Percentiles rank a stretch among this genome's conserved stretches.
Conservation (phyloP, 2,329 filamentous ascomycete species). For the Arthrobotrys entomopaga region DNA sequence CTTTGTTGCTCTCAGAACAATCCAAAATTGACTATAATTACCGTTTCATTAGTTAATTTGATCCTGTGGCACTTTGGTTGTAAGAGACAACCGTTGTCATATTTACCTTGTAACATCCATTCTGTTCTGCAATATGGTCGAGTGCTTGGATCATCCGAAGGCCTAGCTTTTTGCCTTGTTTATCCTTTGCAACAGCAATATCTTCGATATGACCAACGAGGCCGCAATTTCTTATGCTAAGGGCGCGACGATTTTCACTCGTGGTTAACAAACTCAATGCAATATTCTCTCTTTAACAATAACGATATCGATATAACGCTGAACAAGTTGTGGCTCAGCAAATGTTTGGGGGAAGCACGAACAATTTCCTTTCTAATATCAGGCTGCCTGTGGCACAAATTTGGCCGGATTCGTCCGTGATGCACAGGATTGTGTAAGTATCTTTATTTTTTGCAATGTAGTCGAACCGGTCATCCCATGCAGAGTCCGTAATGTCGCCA, state of each 20-base stretch:
- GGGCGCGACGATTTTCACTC: conserved; percentile 42
- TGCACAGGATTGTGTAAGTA: conserved; percentile 86
- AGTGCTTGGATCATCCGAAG: conserved; percentile 92
- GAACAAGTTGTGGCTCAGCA: background rate
- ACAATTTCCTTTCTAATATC: conserved; percentile 95
- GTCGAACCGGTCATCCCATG: conserved; percentile 82
- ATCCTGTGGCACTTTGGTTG: no score
- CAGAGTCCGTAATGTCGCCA: conserved; percentile 79
- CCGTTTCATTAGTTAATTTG: no score
- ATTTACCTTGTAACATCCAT: conserved; percentile 87
- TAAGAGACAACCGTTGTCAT: background rate
- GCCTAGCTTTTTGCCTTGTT: conserved; percentile 97
- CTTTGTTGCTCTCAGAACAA: conserved; percentile 94
- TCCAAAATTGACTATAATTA: conserved; percentile 81
- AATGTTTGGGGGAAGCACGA: conserved; percentile 60
- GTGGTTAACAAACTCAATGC: no score
- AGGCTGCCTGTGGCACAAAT: conserved; percentile 92
- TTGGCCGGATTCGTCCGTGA: conserved; percentile 74
- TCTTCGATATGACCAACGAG: conserved; percentile 96
- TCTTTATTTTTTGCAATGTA: conserved; percentile 79
- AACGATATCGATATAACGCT: background rate
- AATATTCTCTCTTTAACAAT: background rate
- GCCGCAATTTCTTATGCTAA: conserved; percentile 80
- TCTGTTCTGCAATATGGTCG: conserved; percentile 84
- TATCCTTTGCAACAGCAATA: conserved; percentile 91